phyloP scores from a whole-genome alignment of 2,329 filamentous ascomycete genomes.

The Pochonia chlamydosporia region DNA sequence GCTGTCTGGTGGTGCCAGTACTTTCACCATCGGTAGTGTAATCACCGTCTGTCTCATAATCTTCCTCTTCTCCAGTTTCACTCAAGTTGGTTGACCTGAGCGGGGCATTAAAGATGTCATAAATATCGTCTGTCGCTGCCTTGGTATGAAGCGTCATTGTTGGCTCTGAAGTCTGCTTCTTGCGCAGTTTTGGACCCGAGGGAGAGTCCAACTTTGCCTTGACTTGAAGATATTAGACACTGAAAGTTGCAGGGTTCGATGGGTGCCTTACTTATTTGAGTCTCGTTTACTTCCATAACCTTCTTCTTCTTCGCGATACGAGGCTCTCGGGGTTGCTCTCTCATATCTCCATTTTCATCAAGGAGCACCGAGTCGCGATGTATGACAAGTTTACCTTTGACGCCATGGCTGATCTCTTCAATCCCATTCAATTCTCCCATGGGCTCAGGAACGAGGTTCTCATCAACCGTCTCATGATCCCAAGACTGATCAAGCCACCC shows the following conservation, averaged over 20 bases:
- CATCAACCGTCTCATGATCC: slow-evolving; percentile 37
- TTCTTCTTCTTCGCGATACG: slow-evolving; percentile 63
- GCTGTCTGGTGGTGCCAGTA: slow-evolving; percentile 68
- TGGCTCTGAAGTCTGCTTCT: slow-evolving; percentile 71
- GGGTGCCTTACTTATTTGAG: slow-evolving; percentile 72
- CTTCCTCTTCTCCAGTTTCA: slow-evolving; percentile 54
- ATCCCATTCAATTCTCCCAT: slow-evolving; percentile 22
- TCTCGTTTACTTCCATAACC: slow-evolving; percentile 80
- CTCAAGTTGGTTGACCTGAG: slow-evolving; percentile 25
- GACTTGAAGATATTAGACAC: slow-evolving; percentile 49
- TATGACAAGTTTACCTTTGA: slow-evolving; percentile 34
- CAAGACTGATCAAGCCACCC: slow-evolving; percentile 61
- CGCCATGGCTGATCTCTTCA: slow-evolving; percentile 21
- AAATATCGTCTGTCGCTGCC: slow-evolving; percentile 95
- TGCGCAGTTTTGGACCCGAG: slow-evolving; percentile 74
- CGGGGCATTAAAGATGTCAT: slow-evolving; percentile 92
- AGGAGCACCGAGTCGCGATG: slow-evolving; percentile 39
- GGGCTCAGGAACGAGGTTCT: slow-evolving; percentile 25
- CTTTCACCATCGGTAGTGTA: slow-evolving; percentile 86
- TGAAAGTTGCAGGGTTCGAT: background rate
- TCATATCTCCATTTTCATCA: slow-evolving; percentile 55
- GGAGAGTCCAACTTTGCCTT: slow-evolving; percentile 92
- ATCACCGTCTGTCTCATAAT: slow-evolving; percentile 66
- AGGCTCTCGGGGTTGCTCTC: slow-evolving; percentile 38
- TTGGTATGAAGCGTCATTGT: slow-evolving; percentile 97